phyloP scores from a whole-genome alignment of 441 rosid genomes.

The Adansonia grandidieri region DNA sequence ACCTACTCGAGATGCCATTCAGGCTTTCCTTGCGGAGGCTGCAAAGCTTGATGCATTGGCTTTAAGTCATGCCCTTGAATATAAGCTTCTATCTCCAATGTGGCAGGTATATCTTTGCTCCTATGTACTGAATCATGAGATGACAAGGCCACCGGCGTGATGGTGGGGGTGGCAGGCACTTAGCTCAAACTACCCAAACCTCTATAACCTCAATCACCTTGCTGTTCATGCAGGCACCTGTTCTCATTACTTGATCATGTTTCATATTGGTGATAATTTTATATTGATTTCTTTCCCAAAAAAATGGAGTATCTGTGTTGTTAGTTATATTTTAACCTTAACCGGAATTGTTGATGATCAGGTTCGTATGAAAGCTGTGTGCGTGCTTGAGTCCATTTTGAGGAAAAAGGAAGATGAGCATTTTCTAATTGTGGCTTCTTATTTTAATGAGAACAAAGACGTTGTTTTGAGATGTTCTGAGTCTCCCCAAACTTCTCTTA shows the following conservation, averaged over 20 bases:
- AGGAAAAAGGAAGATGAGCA: slow-evolving; percentile 34
- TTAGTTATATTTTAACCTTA: slow-evolving; percentile 16
- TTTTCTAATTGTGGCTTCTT: slow-evolving; percentile 69
- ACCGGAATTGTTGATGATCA: slow-evolving; percentile 37
- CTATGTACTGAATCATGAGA: slow-evolving; percentile 15
- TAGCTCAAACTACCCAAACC: neutral
- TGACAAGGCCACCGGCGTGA: neutral
- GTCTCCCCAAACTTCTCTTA: slow-evolving; percentile 89
- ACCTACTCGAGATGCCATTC: slow-evolving; percentile 95
- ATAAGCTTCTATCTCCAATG: slow-evolving; percentile 81
- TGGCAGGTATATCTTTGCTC: slow-evolving; percentile 76
- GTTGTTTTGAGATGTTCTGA: slow-evolving; percentile 68
- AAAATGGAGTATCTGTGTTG: slow-evolving; percentile 2
- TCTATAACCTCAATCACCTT: neutral
- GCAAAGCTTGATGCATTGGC: slow-evolving; percentile 79
- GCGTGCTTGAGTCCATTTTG: slow-evolving; percentile 84
- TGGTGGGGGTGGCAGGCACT: neutral
- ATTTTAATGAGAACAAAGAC: slow-evolving; percentile 76
- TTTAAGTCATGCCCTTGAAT: slow-evolving; percentile 76
- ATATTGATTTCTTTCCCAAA: neutral
- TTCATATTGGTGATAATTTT: slow-evolving; percentile 9
- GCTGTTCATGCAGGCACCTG: neutral
- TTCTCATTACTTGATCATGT: neutral
- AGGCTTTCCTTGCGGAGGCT: slow-evolving; percentile 82
- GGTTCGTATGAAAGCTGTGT: slow-evolving; percentile 94